Evolutionary conservation across 345 rosid genomes (phyloP).

Genomic region (Heritiera fomes): DNA sequence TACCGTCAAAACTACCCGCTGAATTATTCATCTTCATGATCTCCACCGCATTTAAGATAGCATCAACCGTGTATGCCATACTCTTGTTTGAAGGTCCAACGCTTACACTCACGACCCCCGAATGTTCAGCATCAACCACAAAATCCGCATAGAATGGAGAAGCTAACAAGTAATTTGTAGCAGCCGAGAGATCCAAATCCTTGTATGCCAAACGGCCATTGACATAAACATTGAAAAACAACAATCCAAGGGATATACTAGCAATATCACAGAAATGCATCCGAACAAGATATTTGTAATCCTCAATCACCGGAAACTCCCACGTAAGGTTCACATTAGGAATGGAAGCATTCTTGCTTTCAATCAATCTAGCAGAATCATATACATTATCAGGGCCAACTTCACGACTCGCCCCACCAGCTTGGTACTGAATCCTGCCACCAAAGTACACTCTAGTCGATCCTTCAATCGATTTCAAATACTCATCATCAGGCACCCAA

Average conservation of each 20-base stretch:
- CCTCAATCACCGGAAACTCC: conserved; percentile 60
- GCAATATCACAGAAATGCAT: conserved; percentile 89
- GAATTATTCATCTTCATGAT: conserved; percentile 89
- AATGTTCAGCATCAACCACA: conserved; percentile 41
- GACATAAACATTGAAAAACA: conserved; percentile 66
- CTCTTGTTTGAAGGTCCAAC: conserved; percentile 70
- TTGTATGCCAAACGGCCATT: conserved; percentile 57
- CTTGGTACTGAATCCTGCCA: conserved; percentile 60
- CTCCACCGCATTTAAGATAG: conserved; percentile 83
- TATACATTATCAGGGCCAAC: conserved; percentile 81
- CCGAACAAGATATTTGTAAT: conserved; percentile 64
- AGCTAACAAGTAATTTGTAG: conserved; percentile 44
- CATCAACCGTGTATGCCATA: conserved; percentile 49
- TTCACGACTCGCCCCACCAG: conserved; percentile 73
- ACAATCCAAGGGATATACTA: conserved; percentile 60
- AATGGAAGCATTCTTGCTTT: conserved; percentile 48
- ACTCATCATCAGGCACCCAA: conserved; percentile 80
- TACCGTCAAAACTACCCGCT: conserved; percentile 78
- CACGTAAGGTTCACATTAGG: conserved; percentile 63
- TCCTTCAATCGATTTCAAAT: conserved; percentile 48
- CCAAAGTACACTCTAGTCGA: conserved; percentile 45
- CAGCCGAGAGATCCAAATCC: conserved; percentile 53
- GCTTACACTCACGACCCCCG: conserved; percentile 49
- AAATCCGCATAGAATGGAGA: conserved; percentile 71
- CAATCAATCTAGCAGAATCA: conserved; percentile 58